Percentiles rank a stretch among this genome's conserved stretches.
phyloP scores from a whole-genome alignment of 2,329 filamentous ascomycete species.

The Colletotrichum coccodes region DNA sequence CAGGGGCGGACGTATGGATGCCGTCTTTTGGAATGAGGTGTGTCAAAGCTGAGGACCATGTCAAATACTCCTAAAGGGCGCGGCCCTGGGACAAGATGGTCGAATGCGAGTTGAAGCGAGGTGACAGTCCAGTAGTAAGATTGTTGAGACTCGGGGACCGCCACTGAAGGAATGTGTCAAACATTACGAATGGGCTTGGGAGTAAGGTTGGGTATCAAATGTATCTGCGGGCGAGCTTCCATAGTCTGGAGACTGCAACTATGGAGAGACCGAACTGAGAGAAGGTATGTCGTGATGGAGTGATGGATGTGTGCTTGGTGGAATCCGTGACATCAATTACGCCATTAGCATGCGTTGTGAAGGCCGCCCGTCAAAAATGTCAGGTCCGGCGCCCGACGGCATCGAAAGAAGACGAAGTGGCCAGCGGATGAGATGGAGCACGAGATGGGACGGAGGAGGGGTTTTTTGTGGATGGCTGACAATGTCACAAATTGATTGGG shows the following conservation, averaged over 20 bases:
- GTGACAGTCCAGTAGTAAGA: not conserved
- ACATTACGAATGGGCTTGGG: not conserved
- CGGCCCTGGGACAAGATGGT: not conserved
- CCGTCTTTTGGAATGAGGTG: not conserved
- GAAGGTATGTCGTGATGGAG: not conserved
- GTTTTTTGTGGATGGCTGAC: not conserved
- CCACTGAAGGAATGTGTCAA: not conserved
- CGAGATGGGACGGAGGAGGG: constrained; percentile 17
- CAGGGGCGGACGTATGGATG: not conserved
- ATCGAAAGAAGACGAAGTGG: not conserved
- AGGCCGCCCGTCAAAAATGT: constrained; percentile 7
- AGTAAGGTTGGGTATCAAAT: not conserved
- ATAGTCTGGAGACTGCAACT: not conserved
- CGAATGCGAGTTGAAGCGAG: not conserved
- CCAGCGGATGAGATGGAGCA: constrained; percentile 9
- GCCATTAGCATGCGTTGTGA: constrained; percentile 13
- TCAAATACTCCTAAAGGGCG: not conserved
- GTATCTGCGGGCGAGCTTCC: not conserved
- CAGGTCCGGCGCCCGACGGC: constrained; percentile 3
- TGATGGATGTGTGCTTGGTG: not conserved
- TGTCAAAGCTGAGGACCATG: not conserved
- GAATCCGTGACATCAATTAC: constrained; percentile 23
- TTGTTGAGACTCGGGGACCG: not conserved
- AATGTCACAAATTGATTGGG: constrained; percentile 5
- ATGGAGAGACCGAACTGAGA: not conserved